A percentile compares a stretch with the other conserved stretches of the same genome.
Evolutionary conservation across 495 filamentous ascomycete species (phyloP).

Genomic region (Xylaria scruposa): DNA sequence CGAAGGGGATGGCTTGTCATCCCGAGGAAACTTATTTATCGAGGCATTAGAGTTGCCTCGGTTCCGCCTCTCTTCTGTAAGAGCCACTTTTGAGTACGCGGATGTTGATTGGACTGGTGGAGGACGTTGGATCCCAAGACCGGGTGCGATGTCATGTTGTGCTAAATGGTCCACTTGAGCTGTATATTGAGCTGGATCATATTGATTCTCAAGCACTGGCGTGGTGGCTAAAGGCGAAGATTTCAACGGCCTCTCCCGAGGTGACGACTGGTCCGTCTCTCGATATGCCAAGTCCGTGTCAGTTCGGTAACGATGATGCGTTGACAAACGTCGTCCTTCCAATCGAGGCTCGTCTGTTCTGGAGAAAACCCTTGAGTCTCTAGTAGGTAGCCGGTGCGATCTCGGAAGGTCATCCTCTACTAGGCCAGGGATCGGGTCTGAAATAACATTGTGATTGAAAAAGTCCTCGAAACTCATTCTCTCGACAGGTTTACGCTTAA

Average conservation of each 20-base stretch:
- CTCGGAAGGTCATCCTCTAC: slow-evolving; percentile 74
- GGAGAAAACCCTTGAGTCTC: slow-evolving; percentile 34
- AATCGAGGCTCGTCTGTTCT: slow-evolving; percentile 40
- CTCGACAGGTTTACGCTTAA: slow-evolving; percentile 86
- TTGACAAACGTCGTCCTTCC: slow-evolving; percentile 35
- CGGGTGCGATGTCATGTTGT: slow-evolving; percentile 48
- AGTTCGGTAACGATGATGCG: slow-evolving; percentile 38
- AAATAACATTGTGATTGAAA: slow-evolving; percentile 76
- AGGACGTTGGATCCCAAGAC: slow-evolving; percentile 54
- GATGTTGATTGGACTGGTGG: slow-evolving; percentile 47
- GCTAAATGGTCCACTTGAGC: slow-evolving; percentile 43
- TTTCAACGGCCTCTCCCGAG: slow-evolving; percentile 46
- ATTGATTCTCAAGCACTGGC: slow-evolving; percentile 40
- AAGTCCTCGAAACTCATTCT: slow-evolving; percentile 83
- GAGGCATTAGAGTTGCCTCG: slow-evolving; percentile 49
- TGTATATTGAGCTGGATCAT: slow-evolving; percentile 20
- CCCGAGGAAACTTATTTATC: slow-evolving; percentile 30
- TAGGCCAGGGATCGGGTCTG: slow-evolving; percentile 80
- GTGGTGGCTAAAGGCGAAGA: slow-evolving; percentile 49
- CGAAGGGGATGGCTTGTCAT: slow-evolving; percentile 34
- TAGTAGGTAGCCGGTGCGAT: slow-evolving; percentile 36
- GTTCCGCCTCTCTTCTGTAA: slow-evolving; percentile 42
- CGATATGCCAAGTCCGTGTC: slow-evolving; percentile 43
- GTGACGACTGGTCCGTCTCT: slow-evolving; percentile 34
- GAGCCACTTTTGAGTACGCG: slow-evolving; percentile 43